phyloP scores from a whole-genome alignment of 2,329 filamentous ascomycete species.

The Trichothecium sympodiale region DNA sequence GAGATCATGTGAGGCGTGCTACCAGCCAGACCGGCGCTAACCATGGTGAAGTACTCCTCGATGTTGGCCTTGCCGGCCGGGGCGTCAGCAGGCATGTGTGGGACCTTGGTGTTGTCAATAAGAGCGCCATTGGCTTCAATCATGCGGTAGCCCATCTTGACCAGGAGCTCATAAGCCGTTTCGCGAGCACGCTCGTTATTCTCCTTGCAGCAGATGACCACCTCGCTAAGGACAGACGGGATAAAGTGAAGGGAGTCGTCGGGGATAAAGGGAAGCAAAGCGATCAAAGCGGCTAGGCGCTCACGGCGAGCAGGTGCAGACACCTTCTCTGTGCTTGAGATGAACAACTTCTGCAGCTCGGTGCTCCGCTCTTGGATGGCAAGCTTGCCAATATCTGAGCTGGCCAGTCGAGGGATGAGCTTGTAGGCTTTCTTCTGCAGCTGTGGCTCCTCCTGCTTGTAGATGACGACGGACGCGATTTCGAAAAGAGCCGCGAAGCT shows the following conservation, averaged over 20 bases:
- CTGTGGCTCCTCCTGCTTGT: constrained; percentile 74
- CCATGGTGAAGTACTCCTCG: constrained; percentile 97
- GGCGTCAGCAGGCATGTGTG: constrained; percentile 75
- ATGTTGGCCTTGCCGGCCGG: constrained; percentile 68
- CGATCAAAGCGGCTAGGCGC: constrained; percentile 69
- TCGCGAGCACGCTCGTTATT: constrained; percentile 91
- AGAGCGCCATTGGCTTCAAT: constrained; percentile 50
- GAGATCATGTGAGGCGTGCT: constrained; percentile 95
- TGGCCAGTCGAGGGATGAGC: constrained; percentile 80
- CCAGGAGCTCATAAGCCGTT: constrained; percentile 79
- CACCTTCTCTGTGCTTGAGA: constrained; percentile 72
- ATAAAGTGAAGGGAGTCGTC: constrained; percentile 81
- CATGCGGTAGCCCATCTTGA: constrained; percentile 80
- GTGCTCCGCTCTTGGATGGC: constrained; percentile 64
- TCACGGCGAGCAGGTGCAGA: constrained; percentile 80
- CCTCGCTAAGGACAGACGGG: constrained; percentile 79
- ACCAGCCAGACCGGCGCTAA: constrained; percentile 86
- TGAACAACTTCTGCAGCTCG: constrained; percentile 73
- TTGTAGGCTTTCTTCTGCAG: constrained; percentile 99
- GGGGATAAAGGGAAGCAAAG: constrained; percentile 70
- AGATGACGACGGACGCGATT: constrained; percentile 74
- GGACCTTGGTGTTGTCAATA: constrained; percentile 78
- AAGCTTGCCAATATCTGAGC: constrained; percentile 64
- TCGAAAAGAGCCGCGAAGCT: constrained; percentile 79
- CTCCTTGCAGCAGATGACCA: constrained; percentile 94